Conservation (phyloP, 495 filamentous ascomycete genomes). For the Trichoderma gamsii region DNA sequence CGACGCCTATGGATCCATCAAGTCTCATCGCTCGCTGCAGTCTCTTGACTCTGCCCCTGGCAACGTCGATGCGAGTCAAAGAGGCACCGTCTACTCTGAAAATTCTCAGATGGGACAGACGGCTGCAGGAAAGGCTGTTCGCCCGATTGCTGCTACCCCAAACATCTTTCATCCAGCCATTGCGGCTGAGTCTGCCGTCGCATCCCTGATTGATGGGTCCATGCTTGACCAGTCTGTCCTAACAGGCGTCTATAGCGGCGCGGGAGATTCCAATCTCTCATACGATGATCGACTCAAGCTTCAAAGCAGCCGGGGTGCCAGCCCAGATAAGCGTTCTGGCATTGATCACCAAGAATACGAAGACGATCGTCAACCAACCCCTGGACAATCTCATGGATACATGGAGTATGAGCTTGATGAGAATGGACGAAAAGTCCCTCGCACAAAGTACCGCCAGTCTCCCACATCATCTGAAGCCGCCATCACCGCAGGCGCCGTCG, state of each 20-base stretch:
- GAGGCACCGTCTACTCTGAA: constrained; percentile 57
- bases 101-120: constrained; percentile 62
- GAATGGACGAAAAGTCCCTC: constrained; percentile 47
- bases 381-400: constrained; percentile 23
- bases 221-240: constrained; percentile 73
- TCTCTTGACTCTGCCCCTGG: constrained; percentile 35
- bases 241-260: constrained; percentile 36
- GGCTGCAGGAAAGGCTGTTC: constrained; percentile 61
- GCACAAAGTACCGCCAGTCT: constrained; percentile 33
- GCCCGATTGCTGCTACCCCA: constrained; percentile 63
- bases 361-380: constrained; percentile 22
- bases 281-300: constrained; percentile 29
- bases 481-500: constrained; percentile 47
- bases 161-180: constrained; percentile 62
- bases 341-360: constrained; percentile 26
- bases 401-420: constrained; percentile 49
- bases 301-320: constrained; percentile 22
- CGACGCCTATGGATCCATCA: constrained; percentile 40
- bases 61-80: constrained; percentile 37
- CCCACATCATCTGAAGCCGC: constrained; percentile 44
- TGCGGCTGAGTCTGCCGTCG: constrained; percentile 82
- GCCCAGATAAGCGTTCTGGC: constrained; percentile 34
- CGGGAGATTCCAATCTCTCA: constrained; percentile 34
- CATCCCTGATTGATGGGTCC: constrained; percentile 78
- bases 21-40: constrained; percentile 28